Percentiles rank a stretch among this genome's conserved stretches.
Evolutionary conservation across 2,329 filamentous ascomycete species (phyloP).

Genomic region (Aspergillus sp.): DNA sequence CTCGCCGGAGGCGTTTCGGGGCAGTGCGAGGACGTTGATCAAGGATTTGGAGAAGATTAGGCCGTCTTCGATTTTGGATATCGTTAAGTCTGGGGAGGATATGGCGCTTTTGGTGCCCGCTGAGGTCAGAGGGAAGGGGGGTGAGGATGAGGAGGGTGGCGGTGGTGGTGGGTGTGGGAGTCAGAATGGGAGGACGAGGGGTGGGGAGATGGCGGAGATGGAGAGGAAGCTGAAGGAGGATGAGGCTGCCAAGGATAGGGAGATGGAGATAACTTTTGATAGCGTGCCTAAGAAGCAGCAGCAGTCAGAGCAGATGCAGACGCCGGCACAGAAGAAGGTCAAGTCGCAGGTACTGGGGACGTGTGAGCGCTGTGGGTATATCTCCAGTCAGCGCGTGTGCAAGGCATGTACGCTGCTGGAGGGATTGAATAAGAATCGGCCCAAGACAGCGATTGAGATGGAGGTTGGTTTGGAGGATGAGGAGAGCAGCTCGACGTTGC

Average conservation of each 20-base stretch:
- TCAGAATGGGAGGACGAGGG: conserved; percentile 64
- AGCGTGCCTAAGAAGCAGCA: conserved; percentile 22
- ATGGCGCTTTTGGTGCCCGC: conserved; percentile 85
- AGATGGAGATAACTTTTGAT: conserved; percentile 63
- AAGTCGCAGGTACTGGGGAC: conserved; percentile 63
- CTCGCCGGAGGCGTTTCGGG: conserved; percentile 93
- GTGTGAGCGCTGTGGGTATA: conserved; percentile 87
- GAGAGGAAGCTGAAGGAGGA: conserved; percentile 70
- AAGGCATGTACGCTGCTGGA: conserved; percentile 92
- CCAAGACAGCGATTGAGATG: conserved; percentile 50
- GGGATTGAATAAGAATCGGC: conserved; percentile 75
- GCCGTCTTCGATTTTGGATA: conserved; percentile 91
- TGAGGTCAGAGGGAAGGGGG: conserved; percentile 42
- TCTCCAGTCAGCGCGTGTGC: conserved; percentile 90
- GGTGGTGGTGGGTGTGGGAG: conserved; percentile 80
- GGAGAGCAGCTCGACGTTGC: conserved; percentile 54
- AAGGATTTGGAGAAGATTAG: conserved; percentile 93
- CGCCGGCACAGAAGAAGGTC: conserved; percentile 49
- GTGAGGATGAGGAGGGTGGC: conserved; percentile 53
- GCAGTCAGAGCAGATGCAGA: conserved; percentile 26
- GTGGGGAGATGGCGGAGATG: conserved; percentile 79
- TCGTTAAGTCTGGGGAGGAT: conserved; percentile 92
- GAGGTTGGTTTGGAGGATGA: conserved; percentile 51
- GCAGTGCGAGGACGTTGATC: conserved; percentile 85
- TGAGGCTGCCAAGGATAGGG: conserved; percentile 61